Evolutionary conservation across 352 stramenopile species (phyloP).

Genomic region (Phytopythium cucurbitacearum): DNA sequence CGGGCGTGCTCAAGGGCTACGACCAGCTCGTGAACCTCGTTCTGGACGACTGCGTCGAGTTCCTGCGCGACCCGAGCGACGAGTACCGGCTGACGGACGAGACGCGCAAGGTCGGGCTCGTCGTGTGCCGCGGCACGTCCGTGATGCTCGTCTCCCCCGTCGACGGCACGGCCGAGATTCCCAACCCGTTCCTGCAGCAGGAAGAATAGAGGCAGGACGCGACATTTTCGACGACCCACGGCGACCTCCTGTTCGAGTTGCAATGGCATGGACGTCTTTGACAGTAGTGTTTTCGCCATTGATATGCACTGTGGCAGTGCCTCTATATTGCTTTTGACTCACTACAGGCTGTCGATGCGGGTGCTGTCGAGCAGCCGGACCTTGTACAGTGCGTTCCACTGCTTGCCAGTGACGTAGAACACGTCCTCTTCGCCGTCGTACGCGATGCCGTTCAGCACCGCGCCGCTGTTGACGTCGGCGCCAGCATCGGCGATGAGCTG

Average conservation of each 20-base stretch:
- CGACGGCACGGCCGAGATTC: conserved; percentile 90
- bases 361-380: conserved; percentile 61
- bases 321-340: conserved; percentile 8
- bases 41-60: conserved; percentile 95
- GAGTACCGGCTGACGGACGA: conserved; percentile 86
- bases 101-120: conserved; percentile 90
- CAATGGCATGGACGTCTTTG: background rate
- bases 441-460: conserved; percentile 93
- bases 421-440: conserved; percentile 86
- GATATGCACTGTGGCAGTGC: no score
- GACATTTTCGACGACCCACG: background rate
- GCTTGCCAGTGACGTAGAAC: conserved; percentile 93
- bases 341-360: background rate
- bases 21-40: conserved; percentile 97
- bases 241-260: background rate
- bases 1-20: conserved; percentile 93
- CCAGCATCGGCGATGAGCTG: conserved; percentile 54
- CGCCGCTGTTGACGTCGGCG: conserved; percentile 40
- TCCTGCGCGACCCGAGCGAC: conserved; percentile 91
- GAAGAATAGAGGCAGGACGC: conserved; percentile 44
- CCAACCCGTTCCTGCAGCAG: conserved; percentile 89
- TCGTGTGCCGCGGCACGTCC: conserved; percentile 92
- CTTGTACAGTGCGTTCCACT: conserved; percentile 90
- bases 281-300: no score
- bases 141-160: conserved; percentile 91